These are phyloP conservation scores for Trypethelium eluteriae DNA, from an alignment of 495 filamentous ascomycete genomes.

Conservation along the genomic window DNA sequence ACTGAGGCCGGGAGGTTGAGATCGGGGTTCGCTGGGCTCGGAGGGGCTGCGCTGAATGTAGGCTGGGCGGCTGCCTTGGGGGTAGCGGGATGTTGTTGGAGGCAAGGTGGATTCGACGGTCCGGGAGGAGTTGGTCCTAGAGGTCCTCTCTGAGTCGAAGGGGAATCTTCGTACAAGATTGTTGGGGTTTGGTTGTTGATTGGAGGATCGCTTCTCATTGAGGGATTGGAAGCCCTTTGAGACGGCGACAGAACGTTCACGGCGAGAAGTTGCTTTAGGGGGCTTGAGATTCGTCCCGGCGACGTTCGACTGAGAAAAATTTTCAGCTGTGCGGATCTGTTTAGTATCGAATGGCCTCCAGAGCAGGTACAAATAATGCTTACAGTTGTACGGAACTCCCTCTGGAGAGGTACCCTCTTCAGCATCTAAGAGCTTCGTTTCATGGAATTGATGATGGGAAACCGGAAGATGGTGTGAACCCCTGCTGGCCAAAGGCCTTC, in stretches of 20 bases:
- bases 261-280: neutral
- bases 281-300: neutral
- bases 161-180: neutral
- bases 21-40: neutral
- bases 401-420: neutral
- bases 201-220: neutral
- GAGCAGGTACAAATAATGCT: neutral
- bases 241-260: neutral
- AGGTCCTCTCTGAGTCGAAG: neutral
- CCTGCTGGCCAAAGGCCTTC: neutral
- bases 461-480: neutral
- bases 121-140: neutral
- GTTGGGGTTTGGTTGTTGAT: neutral
- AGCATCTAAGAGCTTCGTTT: neutral
- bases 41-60: neutral
- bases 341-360: neutral
- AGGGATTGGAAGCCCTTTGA: conserved; percentile 1
- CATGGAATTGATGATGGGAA: neutral
- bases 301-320: neutral
- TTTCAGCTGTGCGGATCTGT: neutral
- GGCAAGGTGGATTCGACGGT: neutral
- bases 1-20: neutral
- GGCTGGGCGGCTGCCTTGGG: neutral
- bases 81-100: neutral
- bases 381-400: neutral